Base-by-base conservation (phyloP, 176 grass and related monocot species). In the Bromus sterilis region DNA sequence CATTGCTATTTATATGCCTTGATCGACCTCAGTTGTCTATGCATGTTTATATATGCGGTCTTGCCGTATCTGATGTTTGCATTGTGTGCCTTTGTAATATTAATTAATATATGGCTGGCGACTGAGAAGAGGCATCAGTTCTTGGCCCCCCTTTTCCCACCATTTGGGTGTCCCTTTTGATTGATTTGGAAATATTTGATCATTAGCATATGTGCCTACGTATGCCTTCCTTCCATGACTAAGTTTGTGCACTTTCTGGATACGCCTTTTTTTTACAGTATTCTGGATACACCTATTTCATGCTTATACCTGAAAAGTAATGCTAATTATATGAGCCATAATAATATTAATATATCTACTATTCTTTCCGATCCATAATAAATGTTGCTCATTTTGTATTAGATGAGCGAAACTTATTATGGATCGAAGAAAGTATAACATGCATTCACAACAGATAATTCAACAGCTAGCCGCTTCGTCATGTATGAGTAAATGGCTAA, bases 91-190 rank as follows among this genome's bases (percentile, higher is more conserved):
- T 76, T 56, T 53, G 62, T 77, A 81, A 49, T 49, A 49, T 24
- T 86, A 33, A 49, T 57, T 70, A 80, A 80, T 68, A 70, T 85
- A 16, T 49, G 46, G 16, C 64, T 63, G 57, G 48, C n/a, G n/a
- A n/a, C n/a, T 72, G 56, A 78, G 65, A 56, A 78, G 73, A 73
- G 23, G 83, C 88, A 78, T 89, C 78, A 36, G 81, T 89, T 78
- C 78, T 68, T 76, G 65, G 43, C 82, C 53, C 28, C 14, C 72
- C 26, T 57, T 78, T 78, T 36, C 78, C 43, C 28, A 72, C 77
- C 78, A 46, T 65, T 46, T n/a, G 42, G 65, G 72, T 82, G 36
- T 5, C 36, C 78, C 23, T 78, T 81, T 85, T 66, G 23, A 62
- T 82, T 69, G 72, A 89, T 89, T 66, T 86, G 78, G 74, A 37